These are phyloP conservation scores for Aphanomyces cochlioides DNA, from an alignment of 352 stramenopile species.

Conservation along the genomic window DNA sequence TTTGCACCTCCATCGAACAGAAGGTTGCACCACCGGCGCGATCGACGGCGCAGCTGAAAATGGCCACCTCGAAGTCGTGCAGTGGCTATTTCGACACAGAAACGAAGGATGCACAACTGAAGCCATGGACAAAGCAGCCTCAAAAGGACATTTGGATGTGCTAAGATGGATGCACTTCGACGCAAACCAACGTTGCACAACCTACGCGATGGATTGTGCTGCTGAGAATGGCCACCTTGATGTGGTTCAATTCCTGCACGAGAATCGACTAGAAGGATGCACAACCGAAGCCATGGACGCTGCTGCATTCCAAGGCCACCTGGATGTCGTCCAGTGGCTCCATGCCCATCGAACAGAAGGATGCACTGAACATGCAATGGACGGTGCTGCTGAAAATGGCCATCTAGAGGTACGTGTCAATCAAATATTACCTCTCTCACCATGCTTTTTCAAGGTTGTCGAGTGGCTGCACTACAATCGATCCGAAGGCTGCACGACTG, in stretches of 20 bases:
- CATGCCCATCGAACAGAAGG: conserved; percentile 24
- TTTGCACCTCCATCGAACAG: conserved; percentile 29
- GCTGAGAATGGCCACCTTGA: conserved; percentile 42
- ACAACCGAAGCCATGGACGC: conserved; percentile 28
- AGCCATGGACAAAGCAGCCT: conserved; percentile 36
- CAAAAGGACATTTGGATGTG: conserved; percentile 25
- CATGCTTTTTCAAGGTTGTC: conserved; percentile 19
- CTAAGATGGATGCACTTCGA: conserved; percentile 35
- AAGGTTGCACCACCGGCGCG: conserved; percentile 31
- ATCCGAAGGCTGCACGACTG: conserved; percentile 26
- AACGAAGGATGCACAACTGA: conserved; percentile 39
- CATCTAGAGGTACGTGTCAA: conserved; percentile 22
- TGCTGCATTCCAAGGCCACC: conserved; percentile 31
- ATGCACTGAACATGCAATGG: conserved; percentile 27
- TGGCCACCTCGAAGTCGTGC: conserved; percentile 49
- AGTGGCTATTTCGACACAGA: conserved; percentile 50
- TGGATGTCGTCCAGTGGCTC: conserved; percentile 33
- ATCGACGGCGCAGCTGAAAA: conserved; percentile 57
- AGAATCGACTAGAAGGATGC: conserved; percentile 17
- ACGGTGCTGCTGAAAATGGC: conserved; percentile 25
- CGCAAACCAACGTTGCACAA: conserved; percentile 39
- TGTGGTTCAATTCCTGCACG: conserved; percentile 36
- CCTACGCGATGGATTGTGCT: conserved; percentile 45
- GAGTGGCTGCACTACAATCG: conserved; percentile 36
- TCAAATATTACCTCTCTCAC: not conserved